These are phyloP conservation scores for Penicillium silybi DNA, from an alignment of 495 filamentous ascomycete genomes.

Conservation along the genomic window DNA sequence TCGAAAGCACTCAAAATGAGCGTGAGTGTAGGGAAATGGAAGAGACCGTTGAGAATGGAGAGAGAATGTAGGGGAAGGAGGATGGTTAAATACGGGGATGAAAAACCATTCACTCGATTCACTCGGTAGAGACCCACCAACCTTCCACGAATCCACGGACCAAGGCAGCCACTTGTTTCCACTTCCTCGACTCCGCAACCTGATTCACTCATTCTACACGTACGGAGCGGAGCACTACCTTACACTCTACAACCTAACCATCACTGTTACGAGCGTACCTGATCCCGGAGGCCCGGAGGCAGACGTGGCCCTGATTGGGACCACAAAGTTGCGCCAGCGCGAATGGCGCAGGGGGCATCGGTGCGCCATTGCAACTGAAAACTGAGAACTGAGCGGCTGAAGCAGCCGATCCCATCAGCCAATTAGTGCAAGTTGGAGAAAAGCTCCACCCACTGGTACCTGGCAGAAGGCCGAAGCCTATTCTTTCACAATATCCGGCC, in stretches of 20 bases:
- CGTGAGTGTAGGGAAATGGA: slow-evolving; percentile 19
- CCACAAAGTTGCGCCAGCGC: background rate
- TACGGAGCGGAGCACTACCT: too few relatives aligned
- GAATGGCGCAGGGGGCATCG: background rate
- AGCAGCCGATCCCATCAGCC: background rate
- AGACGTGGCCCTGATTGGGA: background rate
- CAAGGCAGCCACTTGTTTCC: background rate
- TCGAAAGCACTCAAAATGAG: slow-evolving; percentile 26
- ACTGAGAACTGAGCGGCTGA: too few relatives aligned
- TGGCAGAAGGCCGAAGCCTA: slow-evolving; percentile 2
- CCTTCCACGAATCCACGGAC: background rate
- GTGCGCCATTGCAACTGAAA: background rate
- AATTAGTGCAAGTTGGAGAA: background rate
- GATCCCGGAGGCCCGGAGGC: background rate
- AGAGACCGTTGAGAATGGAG: slow-evolving; percentile 12
- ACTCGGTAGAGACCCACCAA: background rate
- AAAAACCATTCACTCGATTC: background rate
- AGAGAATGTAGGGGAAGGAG: slow-evolving; percentile 1
- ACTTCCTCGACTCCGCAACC: background rate
- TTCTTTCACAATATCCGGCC: background rate
- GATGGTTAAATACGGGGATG: background rate
- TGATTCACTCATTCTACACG: too few relatives aligned
- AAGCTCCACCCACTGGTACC: background rate
- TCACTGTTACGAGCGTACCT: background rate
- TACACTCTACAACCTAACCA: background rate